Evolutionary conservation across 495 filamentous ascomycete genomes (phyloP).

Genomic region (Podospora tetraspora): DNA sequence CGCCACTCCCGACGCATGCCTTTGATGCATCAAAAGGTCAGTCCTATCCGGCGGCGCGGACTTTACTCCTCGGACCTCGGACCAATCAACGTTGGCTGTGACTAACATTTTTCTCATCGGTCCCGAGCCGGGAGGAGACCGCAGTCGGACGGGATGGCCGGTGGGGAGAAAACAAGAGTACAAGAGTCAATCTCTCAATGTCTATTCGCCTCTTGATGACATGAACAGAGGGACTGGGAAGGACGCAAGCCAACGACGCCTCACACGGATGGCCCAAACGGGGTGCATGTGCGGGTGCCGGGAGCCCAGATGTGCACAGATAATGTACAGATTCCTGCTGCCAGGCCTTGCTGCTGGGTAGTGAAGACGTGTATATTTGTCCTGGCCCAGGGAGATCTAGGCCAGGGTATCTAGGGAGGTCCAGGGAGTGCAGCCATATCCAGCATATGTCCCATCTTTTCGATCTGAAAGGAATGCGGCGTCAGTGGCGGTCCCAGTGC

Average conservation of each 20-base stretch:
- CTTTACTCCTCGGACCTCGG: not conserved
- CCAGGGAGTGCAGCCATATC: constrained; percentile 20
- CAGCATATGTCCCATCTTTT: constrained; percentile 41
- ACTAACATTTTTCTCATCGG: not conserved
- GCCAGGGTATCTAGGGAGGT: too few relatives aligned
- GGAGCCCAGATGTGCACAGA: not conserved
- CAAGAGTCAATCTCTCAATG: not conserved
- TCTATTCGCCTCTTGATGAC: not conserved
- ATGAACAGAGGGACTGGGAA: too few relatives aligned
- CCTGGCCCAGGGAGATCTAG: not conserved
- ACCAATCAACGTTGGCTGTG: not conserved
- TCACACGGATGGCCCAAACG: not conserved
- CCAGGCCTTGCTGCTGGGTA: not conserved
- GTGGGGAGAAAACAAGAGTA: not conserved
- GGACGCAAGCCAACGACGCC: not conserved
- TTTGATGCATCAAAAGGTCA: not conserved
- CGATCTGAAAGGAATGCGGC: constrained; percentile 30
- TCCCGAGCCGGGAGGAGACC: not conserved
- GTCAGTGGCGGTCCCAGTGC: not conserved
- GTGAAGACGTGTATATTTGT: not conserved
- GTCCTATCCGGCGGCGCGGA: not conserved
- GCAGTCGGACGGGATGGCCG: not conserved
- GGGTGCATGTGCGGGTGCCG: not conserved
- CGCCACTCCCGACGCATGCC: not conserved
- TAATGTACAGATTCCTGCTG: not conserved